These are phyloP conservation scores for Metarhizium sp. DNA, from an alignment of 2,329 filamentous ascomycete genomes.

Conservation along the genomic window DNA sequence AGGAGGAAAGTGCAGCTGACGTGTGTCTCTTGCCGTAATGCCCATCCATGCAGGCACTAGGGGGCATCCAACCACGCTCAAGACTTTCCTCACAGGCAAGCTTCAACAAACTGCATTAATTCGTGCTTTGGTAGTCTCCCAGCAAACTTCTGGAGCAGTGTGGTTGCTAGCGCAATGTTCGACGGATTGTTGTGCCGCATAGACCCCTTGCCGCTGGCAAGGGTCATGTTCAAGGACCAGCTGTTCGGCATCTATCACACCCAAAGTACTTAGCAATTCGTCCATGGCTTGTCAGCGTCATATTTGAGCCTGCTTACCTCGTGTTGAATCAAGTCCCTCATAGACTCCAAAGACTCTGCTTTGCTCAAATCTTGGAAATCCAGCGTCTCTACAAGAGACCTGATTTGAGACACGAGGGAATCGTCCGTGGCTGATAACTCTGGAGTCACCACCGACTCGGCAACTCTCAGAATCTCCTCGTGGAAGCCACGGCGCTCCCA, in stretches of 20 bases:
- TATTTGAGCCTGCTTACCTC: constrained; percentile 11
- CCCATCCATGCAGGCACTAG: too few species aligned
- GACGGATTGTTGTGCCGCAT: constrained; percentile 14
- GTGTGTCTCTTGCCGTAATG: neutral
- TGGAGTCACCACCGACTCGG: constrained; percentile 11
- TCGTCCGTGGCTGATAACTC: constrained; percentile 6
- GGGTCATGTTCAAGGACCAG: constrained; percentile 17
- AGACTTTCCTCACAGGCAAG: constrained; percentile 12
- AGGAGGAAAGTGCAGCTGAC: neutral
- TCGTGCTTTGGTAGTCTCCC: constrained; percentile 16
- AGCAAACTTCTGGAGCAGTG: constrained; percentile 15
- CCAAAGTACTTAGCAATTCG: neutral
- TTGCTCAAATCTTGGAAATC: constrained; percentile 2
- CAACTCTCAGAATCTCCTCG: constrained; percentile 17
- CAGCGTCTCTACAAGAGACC: constrained; percentile 10
- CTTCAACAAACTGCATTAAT: constrained; percentile 15
- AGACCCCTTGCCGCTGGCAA: constrained; percentile 9
- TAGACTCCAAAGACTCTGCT: constrained; percentile 7
- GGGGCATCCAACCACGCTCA: neutral
- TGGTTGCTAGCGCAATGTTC: constrained; percentile 15
- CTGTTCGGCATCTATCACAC: constrained; percentile 13
- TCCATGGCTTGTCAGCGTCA: neutral
- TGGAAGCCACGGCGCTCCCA: constrained; percentile 18
- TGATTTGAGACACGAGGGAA: constrained; percentile 9
- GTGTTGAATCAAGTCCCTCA: constrained; percentile 14